phyloP scores from a whole-genome alignment of 306 rosid genomes.

The Carpinus fangiana region DNA sequence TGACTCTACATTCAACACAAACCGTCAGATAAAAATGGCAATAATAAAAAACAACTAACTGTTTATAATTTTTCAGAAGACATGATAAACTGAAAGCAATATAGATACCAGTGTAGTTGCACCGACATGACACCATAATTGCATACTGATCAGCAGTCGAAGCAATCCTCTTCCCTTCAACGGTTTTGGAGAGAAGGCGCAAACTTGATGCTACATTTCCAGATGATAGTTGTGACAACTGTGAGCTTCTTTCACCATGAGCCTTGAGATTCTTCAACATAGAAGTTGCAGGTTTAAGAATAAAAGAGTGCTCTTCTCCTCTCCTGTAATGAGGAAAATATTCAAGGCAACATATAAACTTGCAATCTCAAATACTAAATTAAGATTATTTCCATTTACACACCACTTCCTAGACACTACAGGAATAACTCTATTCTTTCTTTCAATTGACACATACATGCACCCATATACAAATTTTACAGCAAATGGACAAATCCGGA shows the following conservation, averaged over 20 bases:
- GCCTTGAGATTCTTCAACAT: conserved; percentile 54
- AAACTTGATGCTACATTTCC: conserved; percentile 51
- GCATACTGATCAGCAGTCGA: conserved; percentile 63
- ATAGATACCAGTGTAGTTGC: conserved; percentile 78
- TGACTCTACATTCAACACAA: conserved; percentile 55
- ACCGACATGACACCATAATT: conserved; percentile 88
- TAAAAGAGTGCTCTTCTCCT: conserved; percentile 93
- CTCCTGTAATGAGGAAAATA: conserved; percentile 60
- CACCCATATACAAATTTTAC: not conserved
- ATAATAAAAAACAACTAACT: conserved; percentile 25
- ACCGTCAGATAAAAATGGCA: conserved; percentile 10
- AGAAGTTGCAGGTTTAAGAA: conserved; percentile 76
- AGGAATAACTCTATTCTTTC: not conserved
- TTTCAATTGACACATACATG: not conserved
- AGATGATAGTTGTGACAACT: conserved; percentile 41
- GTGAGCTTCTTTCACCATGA: conserved; percentile 55
- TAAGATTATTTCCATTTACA: not conserved
- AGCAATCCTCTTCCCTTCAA: conserved; percentile 46
- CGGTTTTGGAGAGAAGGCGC: conserved; percentile 40
- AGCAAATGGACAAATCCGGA: not conserved
- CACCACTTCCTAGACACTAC: not conserved
- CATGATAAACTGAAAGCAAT: conserved; percentile 15
- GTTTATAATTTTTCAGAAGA: conserved; percentile 21
- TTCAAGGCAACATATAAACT: not conserved
- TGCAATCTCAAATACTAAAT: not conserved